A percentile compares a stretch with the other conserved stretches of the same genome.
phyloP scores from a whole-genome alignment of 148 eudicot species.

The Cornus kousa region DNA sequence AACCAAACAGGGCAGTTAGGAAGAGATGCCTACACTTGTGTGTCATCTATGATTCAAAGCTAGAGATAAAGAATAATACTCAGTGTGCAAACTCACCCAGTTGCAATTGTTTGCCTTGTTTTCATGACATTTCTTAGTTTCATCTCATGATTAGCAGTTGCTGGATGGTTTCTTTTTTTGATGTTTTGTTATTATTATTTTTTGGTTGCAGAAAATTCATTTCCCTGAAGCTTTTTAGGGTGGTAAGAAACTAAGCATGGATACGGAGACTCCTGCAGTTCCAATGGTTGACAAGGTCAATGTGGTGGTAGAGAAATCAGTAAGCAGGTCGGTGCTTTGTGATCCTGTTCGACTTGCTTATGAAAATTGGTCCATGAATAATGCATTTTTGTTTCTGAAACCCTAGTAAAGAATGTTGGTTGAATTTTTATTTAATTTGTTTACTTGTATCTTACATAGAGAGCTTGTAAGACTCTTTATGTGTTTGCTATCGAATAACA shows the following conservation, averaged over 20 bases:
- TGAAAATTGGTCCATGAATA: neutral
- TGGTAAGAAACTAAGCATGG: constrained; percentile 30
- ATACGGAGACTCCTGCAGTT: constrained; percentile 28
- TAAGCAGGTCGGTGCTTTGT: constrained; percentile 28
- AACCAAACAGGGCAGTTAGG: neutral
- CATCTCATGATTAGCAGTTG: neutral
- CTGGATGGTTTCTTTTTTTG: neutral
- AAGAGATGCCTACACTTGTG: neutral
- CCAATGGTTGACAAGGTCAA: constrained; percentile 26
- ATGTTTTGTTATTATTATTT: neutral
- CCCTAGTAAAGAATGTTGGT: neutral
- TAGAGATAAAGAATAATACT: neutral
- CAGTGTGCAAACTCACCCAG: neutral
- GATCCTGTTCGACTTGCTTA: neutral
- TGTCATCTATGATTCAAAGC: neutral
- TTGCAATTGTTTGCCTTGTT: neutral
- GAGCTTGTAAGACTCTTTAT: neutral
- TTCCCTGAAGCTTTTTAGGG: neutral
- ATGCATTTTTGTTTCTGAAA: neutral
- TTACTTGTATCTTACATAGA: neutral
- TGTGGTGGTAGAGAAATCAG: constrained; percentile 24
- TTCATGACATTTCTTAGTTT: neutral
- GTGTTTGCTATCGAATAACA: neutral
- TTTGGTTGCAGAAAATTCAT: neutral
- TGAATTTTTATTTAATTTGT: neutral